Base-by-base conservation (phyloP, 1,284 basidiomycete species). In the Ustilago tritici region DNA sequence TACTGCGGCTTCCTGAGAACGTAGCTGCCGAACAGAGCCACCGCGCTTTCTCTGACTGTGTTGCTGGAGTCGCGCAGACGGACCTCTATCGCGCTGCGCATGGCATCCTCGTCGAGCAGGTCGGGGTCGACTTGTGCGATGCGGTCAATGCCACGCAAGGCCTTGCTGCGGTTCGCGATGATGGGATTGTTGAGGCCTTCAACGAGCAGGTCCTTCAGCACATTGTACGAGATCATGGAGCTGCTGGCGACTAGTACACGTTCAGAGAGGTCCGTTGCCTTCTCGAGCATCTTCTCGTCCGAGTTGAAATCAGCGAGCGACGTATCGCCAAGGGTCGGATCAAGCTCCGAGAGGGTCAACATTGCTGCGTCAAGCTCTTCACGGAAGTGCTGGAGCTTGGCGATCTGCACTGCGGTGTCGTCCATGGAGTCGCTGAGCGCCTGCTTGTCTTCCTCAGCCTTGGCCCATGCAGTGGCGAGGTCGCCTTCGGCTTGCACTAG, bases 21-120 rank as follows among this genome's bases (percentile, higher is more conserved):
- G 83, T 98, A 97, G 87, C 94, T 96, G 34, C 96, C 95, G 67
- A 99, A 93, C 56, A 99, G 88, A 73, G 97, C 95, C 9, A 99
- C 93, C 6, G 96, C 95, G 6, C 94, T 93, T 86, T 99, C 97
- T 40, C 96, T 92, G 19, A 99, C 97, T 32, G 93, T 92, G 0
- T 95, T 92, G 0, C 95, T 98, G 65, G 90, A 92, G 82, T 99
- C 96, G 3, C 93, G 88, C 19, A 99, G 89, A 82, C 96, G 93
- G 28, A 91, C 91, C 86, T 97, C 94, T 74, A 99, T 94, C 0
- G 93, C 80, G 5, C 53, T 43, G 15, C 76, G 80, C 54, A 82
- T 69, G 5, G 53, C 32, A 7, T 49, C 59, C 50, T 78, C 70
- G 17, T 78, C 66, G 8, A 85, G 76, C 49, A 85, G 54, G 14